Evolutionary conservation across 352 stramenopile species (phyloP), one percentile per base, ranked within the genome.

Genomic region (Phytophthora cajani): DNA sequence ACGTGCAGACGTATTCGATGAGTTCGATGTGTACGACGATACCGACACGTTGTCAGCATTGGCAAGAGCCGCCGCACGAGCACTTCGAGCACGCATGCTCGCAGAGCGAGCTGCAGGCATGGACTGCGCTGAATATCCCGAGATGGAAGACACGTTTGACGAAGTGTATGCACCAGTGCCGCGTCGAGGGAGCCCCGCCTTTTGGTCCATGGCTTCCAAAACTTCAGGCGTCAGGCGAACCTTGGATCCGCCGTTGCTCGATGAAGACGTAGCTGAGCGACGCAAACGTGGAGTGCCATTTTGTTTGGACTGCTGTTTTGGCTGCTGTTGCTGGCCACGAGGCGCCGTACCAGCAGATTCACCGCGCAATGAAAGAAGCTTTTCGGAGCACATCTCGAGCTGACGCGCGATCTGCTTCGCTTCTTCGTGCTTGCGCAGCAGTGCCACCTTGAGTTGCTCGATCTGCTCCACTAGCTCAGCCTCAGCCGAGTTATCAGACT

Each of bases 341-440:
- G 52, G 16, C 4, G n/a, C 8, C 8, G 58, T 42, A 16, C 23
- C 40, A 33, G 2, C 32, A 52, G 53, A 53, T n/a, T 77, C 67
- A 17, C 67, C 62, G 53, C 79, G 78, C 7, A 86, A 25, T n/a
- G 75, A 44, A n/a, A 82, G 46, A 14, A 91, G 80, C 58, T 85
- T 84, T 25, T 87, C 80, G 12, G 84, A 79, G 50, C 65, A 89
- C 36, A 72, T 63, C 40, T 89, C 81, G 27, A 91, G 69, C 27
- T 88, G 79, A 1, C 80, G 74, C 9, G 81, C 81, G 46, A 91
- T 88, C 55, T 88, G 77, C 59, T 88, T 89, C 12, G 80, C 81
- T 69, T 95, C 88, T 77, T 95, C 86, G 54, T 94, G 80, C 58
- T 95, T 95, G 59, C 81, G 85, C 11, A 84, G 61, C 10, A 95